Evolutionary conservation across 2,329 filamentous ascomycete species (phyloP), one percentile per base, ranked within the genome.

Genomic region (Fusarium albosuccineum): DNA sequence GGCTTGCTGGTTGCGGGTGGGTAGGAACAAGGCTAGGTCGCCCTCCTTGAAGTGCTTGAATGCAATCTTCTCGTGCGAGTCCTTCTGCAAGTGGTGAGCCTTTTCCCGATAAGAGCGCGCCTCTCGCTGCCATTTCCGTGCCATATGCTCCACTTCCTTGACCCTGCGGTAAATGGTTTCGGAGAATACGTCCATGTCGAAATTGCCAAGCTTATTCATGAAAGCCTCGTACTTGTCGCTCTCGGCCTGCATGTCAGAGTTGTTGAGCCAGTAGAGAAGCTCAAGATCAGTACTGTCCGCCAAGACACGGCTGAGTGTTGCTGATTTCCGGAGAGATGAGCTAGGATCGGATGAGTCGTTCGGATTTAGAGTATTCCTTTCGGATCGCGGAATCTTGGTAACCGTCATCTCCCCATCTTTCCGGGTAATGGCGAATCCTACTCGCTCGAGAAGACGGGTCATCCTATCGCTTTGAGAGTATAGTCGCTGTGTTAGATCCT

Each of bases 21-120:
- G 96, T 40, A 99, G 82, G 82, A 99, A 99, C 3, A 99, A 80
- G 11, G 95, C 96, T 13, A 99, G 85, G 75, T 99, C 96, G 8
- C 96, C 95, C 78, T 97, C 94, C 75, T 97, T 98, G 83, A 99
- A 99, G 51, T 95, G 91, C 63, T 91, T 91, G 77, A 96, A 97
- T 3, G 96, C 94, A 75, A 99, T 97, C 82, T 98, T 98, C 70
- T 97, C 93, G 72, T 97, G 93, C 0, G 93, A 90, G 74, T 98
- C 96, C 73, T 91, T 91, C 68, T 97, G 92, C 45, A 91, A 83
- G 13, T 86, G 82, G 70, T 97, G 92, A 9, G 93, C 91, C 75
- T 94, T 94, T 69, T 98, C 96, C 11, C 95, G 89, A 73, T 97
- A 97, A 1, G 88, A 87, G 34, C 93, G 89, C 30, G 92, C 91